phyloP scores from a whole-genome alignment of 2,329 filamentous ascomycete genomes.

The Ophiostoma angusticollis region DNA sequence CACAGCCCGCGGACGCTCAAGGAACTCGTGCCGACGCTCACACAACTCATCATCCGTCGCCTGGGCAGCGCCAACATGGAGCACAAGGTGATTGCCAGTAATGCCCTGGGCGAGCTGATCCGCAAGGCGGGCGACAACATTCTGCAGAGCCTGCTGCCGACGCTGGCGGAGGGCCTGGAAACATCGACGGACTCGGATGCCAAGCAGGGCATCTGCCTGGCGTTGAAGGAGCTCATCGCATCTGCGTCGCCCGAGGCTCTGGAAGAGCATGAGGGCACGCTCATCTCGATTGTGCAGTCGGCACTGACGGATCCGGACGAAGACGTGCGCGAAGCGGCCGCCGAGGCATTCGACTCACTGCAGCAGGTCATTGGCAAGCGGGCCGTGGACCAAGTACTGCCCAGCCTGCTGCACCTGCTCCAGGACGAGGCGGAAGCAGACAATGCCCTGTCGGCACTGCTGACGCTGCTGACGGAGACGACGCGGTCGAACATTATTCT shows the following conservation, averaged over 20 bases:
- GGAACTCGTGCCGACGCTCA: slow-evolving; percentile 88
- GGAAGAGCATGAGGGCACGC: slow-evolving; percentile 86
- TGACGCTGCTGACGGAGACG: slow-evolving; percentile 87
- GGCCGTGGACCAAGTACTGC: slow-evolving; percentile 88
- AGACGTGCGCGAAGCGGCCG: slow-evolving; percentile 87
- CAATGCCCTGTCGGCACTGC: slow-evolving; percentile 80
- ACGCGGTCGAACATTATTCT: slow-evolving; percentile 92
- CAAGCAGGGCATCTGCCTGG: slow-evolving; percentile 94
- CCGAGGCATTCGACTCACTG: slow-evolving; percentile 90
- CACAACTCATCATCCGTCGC: slow-evolving; percentile 85
- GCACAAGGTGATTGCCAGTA: slow-evolving; percentile 96
- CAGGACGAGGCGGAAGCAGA: slow-evolving; percentile 77
- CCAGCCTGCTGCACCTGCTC: slow-evolving; percentile 80
- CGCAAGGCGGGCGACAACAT: slow-evolving; percentile 93
- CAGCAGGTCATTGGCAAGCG: slow-evolving; percentile 90
- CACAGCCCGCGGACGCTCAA: slow-evolving; percentile 85
- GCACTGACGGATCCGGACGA: slow-evolving; percentile 81
- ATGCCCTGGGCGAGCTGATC: slow-evolving; percentile 91
- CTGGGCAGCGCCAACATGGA: slow-evolving; percentile 95
- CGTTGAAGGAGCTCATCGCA: slow-evolving; percentile 81
- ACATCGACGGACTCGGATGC: slow-evolving; percentile 82
- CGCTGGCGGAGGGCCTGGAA: slow-evolving; percentile 81
- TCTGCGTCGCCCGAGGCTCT: slow-evolving; percentile 80
- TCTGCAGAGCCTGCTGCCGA: slow-evolving; percentile 73
- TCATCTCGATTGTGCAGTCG: slow-evolving; percentile 87